Percentiles rank a stretch among this genome's conserved stretches.
Conservation (phyloP, 306 rosid species). For the Quercus rubra region DNA sequence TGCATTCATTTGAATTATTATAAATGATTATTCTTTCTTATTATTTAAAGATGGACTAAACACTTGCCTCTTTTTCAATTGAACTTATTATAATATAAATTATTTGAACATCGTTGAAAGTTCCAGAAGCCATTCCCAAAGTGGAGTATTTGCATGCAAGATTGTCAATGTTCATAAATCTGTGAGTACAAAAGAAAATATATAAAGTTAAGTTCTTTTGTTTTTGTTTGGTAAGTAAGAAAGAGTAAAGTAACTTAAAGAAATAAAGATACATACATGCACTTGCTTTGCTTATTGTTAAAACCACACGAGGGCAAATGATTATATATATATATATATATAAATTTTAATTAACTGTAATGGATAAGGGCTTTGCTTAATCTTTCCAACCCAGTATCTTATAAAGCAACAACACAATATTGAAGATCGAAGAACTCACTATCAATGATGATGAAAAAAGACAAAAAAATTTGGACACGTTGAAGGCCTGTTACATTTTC, state of each 20-base stretch:
- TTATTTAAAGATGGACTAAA: too few species aligned
- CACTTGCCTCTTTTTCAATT: too few species aligned
- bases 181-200: not conserved
- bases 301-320: not conserved
- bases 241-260: not conserved
- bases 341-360: too few species aligned
- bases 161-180: not conserved
- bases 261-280: constrained; percentile 9
- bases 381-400: not conserved
- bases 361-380: too few species aligned
- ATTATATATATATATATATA: not conserved
- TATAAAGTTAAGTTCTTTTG: too few species aligned
- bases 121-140: not conserved
- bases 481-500: not conserved
- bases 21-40: too few species aligned
- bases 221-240: not conserved
- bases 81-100: too few species aligned
- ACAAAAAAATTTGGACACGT: not conserved
- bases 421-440: not conserved
- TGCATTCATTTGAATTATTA: too few species aligned
- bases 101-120: too few species aligned
- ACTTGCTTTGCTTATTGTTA: not conserved
- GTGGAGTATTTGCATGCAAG: not conserved
- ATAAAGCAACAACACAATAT: not conserved
- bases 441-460: not conserved